phyloP scores from a whole-genome alignment of 805 yeast species.

The Diddensiella caesifluorescens region DNA sequence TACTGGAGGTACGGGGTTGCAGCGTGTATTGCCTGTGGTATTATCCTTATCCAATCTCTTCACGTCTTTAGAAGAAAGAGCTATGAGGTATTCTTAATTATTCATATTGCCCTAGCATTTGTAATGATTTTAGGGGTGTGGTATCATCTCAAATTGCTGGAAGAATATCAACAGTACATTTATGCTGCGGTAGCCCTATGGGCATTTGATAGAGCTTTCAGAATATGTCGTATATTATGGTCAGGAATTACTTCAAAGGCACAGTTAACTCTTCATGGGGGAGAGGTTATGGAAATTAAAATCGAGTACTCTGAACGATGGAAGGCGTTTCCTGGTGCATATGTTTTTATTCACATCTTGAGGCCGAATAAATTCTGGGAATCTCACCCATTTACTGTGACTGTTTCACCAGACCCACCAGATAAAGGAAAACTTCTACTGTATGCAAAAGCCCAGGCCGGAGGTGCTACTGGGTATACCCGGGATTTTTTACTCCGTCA shows the following conservation, averaged over 20 bases:
- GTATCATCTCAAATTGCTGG: constrained; percentile 39
- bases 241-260: constrained; percentile 6
- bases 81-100: constrained; percentile 53
- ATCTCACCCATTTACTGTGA: constrained; percentile 64
- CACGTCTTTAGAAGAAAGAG: constrained; percentile 43
- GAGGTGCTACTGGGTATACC: constrained; percentile 19
- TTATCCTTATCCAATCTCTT: constrained; percentile 46
- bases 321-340: constrained; percentile 50
- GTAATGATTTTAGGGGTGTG: constrained; percentile 52
- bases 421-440: constrained; percentile 15
- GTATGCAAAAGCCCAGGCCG: constrained; percentile 13
- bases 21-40: constrained; percentile 39
- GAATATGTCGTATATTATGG: constrained; percentile 45
- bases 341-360: constrained; percentile 53
- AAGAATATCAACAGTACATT: constrained; percentile 31
- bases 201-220: constrained; percentile 57
- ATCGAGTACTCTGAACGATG: constrained; percentile 41
- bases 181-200: constrained; percentile 59
- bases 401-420: constrained; percentile 14
- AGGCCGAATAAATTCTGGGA: constrained; percentile 55
- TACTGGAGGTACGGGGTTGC: constrained; percentile 35
- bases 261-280: constrained; percentile 15
- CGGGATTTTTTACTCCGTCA: constrained; percentile 10
- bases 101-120: constrained; percentile 52
- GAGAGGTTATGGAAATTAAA: constrained; percentile 23